phyloP scores from a whole-genome alignment of 352 stramenopile species.

The Pythium brassicae region DNA sequence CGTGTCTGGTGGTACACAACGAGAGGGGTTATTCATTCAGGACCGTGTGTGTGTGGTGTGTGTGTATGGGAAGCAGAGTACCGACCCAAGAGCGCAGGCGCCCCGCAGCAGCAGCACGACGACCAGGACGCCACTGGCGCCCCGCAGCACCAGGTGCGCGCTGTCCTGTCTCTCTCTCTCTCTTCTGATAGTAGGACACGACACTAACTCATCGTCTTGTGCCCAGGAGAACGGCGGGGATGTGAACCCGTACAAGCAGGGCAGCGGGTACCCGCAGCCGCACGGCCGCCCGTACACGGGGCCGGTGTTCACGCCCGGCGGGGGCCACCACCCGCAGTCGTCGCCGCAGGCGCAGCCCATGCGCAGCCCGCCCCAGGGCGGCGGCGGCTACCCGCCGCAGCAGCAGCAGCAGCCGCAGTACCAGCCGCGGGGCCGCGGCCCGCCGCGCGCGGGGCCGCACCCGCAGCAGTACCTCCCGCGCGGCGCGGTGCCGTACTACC shows the following conservation, averaged over 20 bases:
- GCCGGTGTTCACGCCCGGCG: slow-evolving; percentile 31
- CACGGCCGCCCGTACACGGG: slow-evolving; percentile 37
- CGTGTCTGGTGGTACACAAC: background rate
- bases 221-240: slow-evolving; percentile 6
- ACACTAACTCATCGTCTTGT: too few relatives aligned
- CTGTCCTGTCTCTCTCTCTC: background rate
- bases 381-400: slow-evolving; percentile 13
- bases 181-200: too few relatives aligned
- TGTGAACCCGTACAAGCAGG: slow-evolving; percentile 16
- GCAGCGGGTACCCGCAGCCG: slow-evolving; percentile 14
- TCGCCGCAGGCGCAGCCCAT: slow-evolving; percentile 40
- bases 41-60: too few relatives aligned
- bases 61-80: slow-evolving; percentile 10
- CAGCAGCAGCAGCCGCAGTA: slow-evolving; percentile 19
- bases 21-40: background rate
- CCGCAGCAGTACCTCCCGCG: slow-evolving; percentile 35
- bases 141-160: slow-evolving; percentile 7
- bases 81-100: slow-evolving; percentile 11
- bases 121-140: slow-evolving; percentile 6
- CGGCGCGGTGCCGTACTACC: slow-evolving; percentile 44
- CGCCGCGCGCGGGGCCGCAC: slow-evolving; percentile 32
- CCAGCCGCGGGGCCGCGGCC: slow-evolving; percentile 30
- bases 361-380: slow-evolving; percentile 24
- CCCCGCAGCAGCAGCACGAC: slow-evolving; percentile 10
- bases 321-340: slow-evolving; percentile 17